Base-by-base conservation (phyloP, 495 filamentous ascomycete species). In the Aspergillus biplanus region DNA sequence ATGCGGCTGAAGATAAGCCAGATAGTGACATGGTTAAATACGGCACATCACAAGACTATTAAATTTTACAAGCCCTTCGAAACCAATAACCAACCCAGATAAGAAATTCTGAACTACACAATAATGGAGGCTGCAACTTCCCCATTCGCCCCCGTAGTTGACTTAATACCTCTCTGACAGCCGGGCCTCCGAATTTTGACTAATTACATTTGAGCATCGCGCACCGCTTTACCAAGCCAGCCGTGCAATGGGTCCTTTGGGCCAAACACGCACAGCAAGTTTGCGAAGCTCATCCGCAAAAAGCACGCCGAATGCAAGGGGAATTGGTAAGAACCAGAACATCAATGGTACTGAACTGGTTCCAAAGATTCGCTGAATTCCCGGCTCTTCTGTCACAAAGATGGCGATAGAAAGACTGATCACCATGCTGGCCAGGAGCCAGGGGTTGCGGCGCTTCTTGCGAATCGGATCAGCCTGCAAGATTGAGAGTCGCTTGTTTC, bases 401-500 rank as follows among this genome's bases (percentile, higher is more conserved):
- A 84, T 71, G 42, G 82, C 83, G 50, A 85, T 85, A n/a, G 72
- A 67, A 0, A 85, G 66, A 13, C 75, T 78, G 21, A 83, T 73
- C 9, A 74, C 46, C 62, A 80, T 80, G 0, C 75, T 70, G 7
- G 77, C 65, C 6, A 81, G 66, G 1, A 85, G 73, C 79, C 81
- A 85, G 0, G 77, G 77, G 62, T 85, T 85, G 32, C 81, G 77
- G 2, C 81, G 71, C 47, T 75, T 60, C 64, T 74, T 71, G 34
- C 80, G 77, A 61, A 85, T 71, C 2, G 83, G 82, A 54, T 83
- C 82, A 6, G 82, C 82, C 55, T 83, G 81, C 7, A 83, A 68
- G 50, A 85, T 69, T 31, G 79, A 82, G 62, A 82, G 71, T 44
- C 80, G 79, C 61, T 80, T 79, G 61, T 77, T 85, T 33, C 82